These are phyloP conservation scores for Pterocarpus santalinus DNA, from an alignment of 306 rosid genomes.

Conservation along the genomic window DNA sequence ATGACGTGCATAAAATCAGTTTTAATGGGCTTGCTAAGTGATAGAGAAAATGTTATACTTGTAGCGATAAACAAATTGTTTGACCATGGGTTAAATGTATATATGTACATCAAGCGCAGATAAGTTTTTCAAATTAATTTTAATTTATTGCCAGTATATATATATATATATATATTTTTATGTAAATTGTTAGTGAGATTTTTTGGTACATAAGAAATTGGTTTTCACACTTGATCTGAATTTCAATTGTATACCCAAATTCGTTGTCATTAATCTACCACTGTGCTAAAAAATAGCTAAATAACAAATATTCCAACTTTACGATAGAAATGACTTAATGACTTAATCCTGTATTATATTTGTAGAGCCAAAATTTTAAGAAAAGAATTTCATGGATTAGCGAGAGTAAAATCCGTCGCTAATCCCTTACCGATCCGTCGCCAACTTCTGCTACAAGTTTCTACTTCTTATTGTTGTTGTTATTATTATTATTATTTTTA, in stretches of 20 bases:
- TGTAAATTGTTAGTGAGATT: not conserved
- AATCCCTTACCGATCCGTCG: no score
- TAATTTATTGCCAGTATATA: no score
- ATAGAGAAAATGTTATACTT: no score
- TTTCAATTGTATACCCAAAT: not conserved
- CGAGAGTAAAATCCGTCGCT: no score
- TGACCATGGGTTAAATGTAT: not conserved
- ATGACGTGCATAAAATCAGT: not conserved
- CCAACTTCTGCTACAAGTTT: no score
- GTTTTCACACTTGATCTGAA: not conserved
- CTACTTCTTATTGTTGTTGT: not conserved
- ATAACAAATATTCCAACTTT: not conserved
- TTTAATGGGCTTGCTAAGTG: not conserved
- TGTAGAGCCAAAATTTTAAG: not conserved
- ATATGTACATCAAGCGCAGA: not conserved
- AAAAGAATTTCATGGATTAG: no score
- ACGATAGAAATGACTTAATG: not conserved
- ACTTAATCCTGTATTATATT: not conserved
- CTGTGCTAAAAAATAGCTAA: no score
- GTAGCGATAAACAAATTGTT: not conserved
- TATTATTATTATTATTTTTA: no score
- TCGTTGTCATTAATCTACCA: not conserved
- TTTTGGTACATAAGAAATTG: not conserved
- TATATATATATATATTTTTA: no score
- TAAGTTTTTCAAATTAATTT: no score